phyloP scores from a whole-genome alignment of 345 rosid species.

The Anacardium occidentale region DNA sequence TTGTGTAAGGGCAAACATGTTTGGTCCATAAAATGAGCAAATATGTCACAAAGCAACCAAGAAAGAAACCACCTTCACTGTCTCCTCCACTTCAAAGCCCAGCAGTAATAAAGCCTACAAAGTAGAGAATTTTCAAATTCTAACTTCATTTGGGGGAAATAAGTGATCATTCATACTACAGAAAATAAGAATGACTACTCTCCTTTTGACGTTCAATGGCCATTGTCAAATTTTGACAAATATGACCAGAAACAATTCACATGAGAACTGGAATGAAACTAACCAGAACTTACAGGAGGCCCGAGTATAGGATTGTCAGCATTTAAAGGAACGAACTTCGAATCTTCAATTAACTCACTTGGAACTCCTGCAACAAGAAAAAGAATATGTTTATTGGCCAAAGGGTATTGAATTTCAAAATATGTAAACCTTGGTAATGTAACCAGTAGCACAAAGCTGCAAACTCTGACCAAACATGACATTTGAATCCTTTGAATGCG shows the following conservation, averaged over 20 bases:
- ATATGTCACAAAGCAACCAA: background rate
- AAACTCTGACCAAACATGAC: background rate
- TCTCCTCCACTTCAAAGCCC: conserved; percentile 68
- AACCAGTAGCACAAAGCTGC: no score
- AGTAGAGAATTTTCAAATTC: background rate
- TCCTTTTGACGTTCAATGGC: no score
- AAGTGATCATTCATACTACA: background rate
- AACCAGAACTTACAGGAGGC: conserved; percentile 83
- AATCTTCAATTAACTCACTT: conserved; percentile 52
- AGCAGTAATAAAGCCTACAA: conserved; percentile 71
- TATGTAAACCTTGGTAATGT: background rate
- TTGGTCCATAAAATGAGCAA: background rate
- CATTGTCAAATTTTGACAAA: background rate
- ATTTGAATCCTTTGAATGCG: background rate
- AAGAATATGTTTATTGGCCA: background rate
- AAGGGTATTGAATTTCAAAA: background rate
- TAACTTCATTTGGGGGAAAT: background rate
- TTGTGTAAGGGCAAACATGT: background rate
- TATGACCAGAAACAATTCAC: background rate
- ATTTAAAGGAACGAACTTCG: conserved; percentile 78
- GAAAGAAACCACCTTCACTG: conserved; percentile 45
- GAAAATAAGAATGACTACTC: no score
- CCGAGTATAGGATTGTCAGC: conserved; percentile 70
- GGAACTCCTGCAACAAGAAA: conserved; percentile 45
- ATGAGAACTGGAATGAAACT: conserved; percentile 21